Evolutionary conservation across 2,329 filamentous ascomycete species (phyloP), one percentile per base, ranked within the genome.

Genomic region (Hypomyces perniciosus): DNA sequence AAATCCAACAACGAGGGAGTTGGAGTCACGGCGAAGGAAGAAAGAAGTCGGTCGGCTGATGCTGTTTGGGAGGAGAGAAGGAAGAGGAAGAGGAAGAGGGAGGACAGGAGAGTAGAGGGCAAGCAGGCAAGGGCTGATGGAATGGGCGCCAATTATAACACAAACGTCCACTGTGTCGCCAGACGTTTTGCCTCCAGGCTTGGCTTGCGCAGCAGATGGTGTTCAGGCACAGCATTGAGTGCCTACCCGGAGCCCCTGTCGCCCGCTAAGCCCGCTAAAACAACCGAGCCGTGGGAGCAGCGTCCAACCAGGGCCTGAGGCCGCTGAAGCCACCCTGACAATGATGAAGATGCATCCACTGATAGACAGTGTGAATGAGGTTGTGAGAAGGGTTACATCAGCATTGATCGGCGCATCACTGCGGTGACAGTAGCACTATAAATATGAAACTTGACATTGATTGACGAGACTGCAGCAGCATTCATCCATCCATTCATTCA

Each of bases 1-100:
- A 61, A 60, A 57, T 54, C 66, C 67, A 68, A 67, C 60, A 69
- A 64, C 61, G 67, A 69, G 62, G 50, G 67, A 63, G 62, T 68
- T 65, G 65, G 64, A 60, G 12, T 27, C 46, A 44, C 8, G 43
- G 46, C 40, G 50, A 60, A 59, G 53, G 58, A 63, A 61, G 52
- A 59, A 62, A 59, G 55, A 57, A 54, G 54, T 34, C 33, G 28
- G 50, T 29, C 28, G 26, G 42, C 42, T 31, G 8, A 2, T 26
- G 35, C n/a, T 26, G 13, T 46, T 46, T 45, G 47, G 38, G 34
- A 51, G 46, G 46, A 50, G 53, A 56, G 52, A 50, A 50, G 55
- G 51, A 51, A 35, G 46, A 41, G 44, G 46, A 13, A 46, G 43
- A 48, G 50, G 45, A 51, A 51, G 52, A 46, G 40, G 38, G 35